Evolutionary conservation across 2,329 filamentous ascomycete genomes (phyloP), one percentile per base, ranked within the genome.

Genomic region (Aschersonia sp.): DNA sequence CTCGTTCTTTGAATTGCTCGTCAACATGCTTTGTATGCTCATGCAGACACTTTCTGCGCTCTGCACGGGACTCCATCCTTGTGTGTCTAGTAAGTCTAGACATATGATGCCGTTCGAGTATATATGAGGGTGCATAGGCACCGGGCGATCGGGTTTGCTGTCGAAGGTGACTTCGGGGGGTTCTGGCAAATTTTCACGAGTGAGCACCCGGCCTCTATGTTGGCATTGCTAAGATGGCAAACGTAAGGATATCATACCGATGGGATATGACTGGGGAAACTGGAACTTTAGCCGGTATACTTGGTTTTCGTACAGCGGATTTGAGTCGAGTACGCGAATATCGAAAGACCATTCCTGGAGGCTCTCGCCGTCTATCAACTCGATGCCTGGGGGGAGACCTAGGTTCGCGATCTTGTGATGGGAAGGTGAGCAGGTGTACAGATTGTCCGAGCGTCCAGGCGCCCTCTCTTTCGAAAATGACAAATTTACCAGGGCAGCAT

Each of bases 61-160:
- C 62, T 98, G 92, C 0, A 98, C 91, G 0, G 92, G 92, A 45
- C 85, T 92, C 92, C 92, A 98, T 49, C 92, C 92, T 53, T 88
- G 82, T 7, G 77, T 73, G 47, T 88, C 88, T 6, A 98, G 80
- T 1, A 98, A 77, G 58, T 98, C 92, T 45, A 98, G 83, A 60
- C 92, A 98, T 61, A 98, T 98, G 64, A 97, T 95, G 57, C 92
- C 92, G 65, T 98, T 98, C 57, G 85, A 92, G 71, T 98, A 98
- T 65, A 98, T 86, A 69, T 98, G 92, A 3, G 92, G 92, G 60
- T 98, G 92, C 64, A 95, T 89, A 1, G 92, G 92, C 58, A 98
- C 89, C 40, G 76, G 74, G 43, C 79, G 76, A 56, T 76, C 71
- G 35, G 78, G 64, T 47, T 77, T 69, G 56, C 80, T 73, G 48